phyloP scores from a whole-genome alignment of 2,329 filamentous ascomycete species.

The Penicillium sp. region DNA sequence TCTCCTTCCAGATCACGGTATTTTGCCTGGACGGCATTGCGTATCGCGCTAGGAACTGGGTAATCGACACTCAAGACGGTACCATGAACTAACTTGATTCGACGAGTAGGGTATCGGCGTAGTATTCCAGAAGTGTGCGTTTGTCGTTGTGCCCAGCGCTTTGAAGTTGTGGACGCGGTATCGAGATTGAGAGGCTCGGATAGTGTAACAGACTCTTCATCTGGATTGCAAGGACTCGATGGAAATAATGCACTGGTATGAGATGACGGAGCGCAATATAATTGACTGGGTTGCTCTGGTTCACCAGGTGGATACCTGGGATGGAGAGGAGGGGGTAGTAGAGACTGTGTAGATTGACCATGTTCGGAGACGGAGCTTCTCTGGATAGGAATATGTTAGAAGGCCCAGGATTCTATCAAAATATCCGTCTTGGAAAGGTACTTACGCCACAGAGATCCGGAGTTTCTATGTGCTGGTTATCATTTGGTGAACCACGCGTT shows the following conservation, averaged over 20 bases:
- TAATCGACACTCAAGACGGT: conserved; percentile 16
- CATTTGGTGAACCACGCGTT: background rate
- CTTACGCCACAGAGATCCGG: background rate
- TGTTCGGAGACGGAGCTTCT: background rate
- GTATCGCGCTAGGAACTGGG: conserved; percentile 15
- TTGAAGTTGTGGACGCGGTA: conserved; percentile 5
- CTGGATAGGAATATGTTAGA: background rate
- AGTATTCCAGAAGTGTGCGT: background rate
- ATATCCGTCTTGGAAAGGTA: background rate
- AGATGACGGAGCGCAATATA: background rate
- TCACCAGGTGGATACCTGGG: no score
- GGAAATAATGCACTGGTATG: background rate
- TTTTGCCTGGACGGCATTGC: conserved; percentile 15
- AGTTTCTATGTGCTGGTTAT: background rate
- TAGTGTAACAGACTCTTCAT: background rate
- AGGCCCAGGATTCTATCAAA: background rate
- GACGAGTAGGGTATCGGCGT: conserved; percentile 15
- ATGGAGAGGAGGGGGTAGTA: background rate
- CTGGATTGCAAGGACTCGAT: background rate
- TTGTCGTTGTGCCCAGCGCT: conserved; percentile 9
- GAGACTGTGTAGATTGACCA: background rate
- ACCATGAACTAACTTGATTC: conserved; percentile 15
- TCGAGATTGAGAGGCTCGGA: conserved; percentile 2
- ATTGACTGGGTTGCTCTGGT: background rate
- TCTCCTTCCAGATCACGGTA: conserved; percentile 15